Evolutionary conservation across 495 filamentous ascomycete species (phyloP).

Genomic region (Talaromyces borbonicus): DNA sequence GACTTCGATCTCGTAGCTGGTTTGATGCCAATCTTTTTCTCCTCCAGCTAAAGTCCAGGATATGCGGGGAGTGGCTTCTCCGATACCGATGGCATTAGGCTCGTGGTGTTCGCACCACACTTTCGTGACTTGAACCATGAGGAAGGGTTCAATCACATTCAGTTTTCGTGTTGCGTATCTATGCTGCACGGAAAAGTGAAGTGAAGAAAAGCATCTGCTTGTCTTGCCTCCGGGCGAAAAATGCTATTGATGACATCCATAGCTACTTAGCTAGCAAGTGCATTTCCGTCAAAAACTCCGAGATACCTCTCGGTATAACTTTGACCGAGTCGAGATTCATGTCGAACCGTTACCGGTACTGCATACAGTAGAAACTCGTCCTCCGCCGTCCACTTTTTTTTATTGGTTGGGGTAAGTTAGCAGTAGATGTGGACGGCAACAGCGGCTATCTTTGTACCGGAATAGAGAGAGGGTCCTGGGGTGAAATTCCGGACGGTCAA

Average conservation of each 20-base stretch:
- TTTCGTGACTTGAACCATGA: not conserved
- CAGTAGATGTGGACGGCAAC: not conserved
- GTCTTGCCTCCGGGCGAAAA: not conserved
- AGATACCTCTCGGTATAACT: not conserved
- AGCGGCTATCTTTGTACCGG: too few species aligned
- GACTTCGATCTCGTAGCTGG: slow-evolving; percentile 28
- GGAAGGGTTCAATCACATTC: not conserved
- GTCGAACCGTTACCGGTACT: too few species aligned
- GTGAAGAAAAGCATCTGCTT: not conserved
- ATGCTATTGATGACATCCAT: not conserved
- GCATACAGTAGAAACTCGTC: too few species aligned
- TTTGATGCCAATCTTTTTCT: slow-evolving; percentile 22
- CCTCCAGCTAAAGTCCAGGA: slow-evolving; percentile 19
- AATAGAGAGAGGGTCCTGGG: too few species aligned
- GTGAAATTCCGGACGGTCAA: too few species aligned
- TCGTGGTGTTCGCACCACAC: not conserved
- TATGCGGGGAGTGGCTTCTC: slow-evolving; percentile 19
- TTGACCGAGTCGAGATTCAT: not conserved
- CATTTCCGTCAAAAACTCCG: too few species aligned
- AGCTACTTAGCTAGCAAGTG: not conserved
- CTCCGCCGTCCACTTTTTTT: not conserved
- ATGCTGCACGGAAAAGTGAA: not conserved
- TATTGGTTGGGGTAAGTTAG: not conserved
- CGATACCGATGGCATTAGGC: slow-evolving; percentile 16
- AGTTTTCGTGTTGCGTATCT: not conserved